A percentile compares a stretch with the other conserved stretches of the same genome.
These are phyloP conservation scores for Mycena galopus DNA, from an alignment of 768 basidiomycete species.

Conservation along the genomic window DNA sequence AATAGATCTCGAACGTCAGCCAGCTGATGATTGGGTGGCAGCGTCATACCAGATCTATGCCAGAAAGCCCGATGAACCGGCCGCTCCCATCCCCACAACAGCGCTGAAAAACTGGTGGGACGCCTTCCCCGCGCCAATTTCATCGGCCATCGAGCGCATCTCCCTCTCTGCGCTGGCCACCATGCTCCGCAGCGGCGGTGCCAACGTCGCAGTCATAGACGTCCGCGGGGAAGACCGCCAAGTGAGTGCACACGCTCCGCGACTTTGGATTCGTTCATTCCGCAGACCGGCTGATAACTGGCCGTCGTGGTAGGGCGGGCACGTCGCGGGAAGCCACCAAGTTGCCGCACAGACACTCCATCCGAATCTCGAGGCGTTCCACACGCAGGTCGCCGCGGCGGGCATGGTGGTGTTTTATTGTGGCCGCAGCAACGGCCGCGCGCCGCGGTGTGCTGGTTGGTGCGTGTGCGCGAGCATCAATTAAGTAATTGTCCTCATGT, in stretches of 20 bases:
- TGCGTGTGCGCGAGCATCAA: slow-evolving; percentile 37
- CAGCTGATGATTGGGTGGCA: slow-evolving; percentile 31
- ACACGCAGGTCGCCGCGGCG: slow-evolving; percentile 54
- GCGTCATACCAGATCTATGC: slow-evolving; percentile 65
- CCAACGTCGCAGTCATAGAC: slow-evolving; percentile 60
- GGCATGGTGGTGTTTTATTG: slow-evolving; percentile 68
- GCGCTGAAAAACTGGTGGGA: slow-evolving; percentile 65
- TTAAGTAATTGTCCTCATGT: not conserved
- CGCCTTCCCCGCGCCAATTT: slow-evolving; percentile 58
- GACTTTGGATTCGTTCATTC: not conserved
- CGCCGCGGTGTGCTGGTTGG: slow-evolving; percentile 69
- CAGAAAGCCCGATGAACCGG: slow-evolving; percentile 45
- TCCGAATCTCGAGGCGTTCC: slow-evolving; percentile 56
- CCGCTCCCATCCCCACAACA: not conserved
- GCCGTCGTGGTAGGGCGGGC: slow-evolving; percentile 62
- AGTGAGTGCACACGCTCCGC: slow-evolving; percentile 46
- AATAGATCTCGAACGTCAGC: too few relatives aligned
- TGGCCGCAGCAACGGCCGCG: slow-evolving; percentile 63
- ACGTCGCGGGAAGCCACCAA: slow-evolving; percentile 65
- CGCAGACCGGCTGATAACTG: not conserved
- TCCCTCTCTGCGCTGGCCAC: slow-evolving; percentile 9
- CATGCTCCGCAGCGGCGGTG: slow-evolving; percentile 43
- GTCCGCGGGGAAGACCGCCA: slow-evolving; percentile 62
- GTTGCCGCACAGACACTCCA: slow-evolving; percentile 65
- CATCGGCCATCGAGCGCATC: slow-evolving; percentile 51